Percentiles rank a stretch among this genome's conserved stretches.
These are phyloP conservation scores for Russula virescens DNA, from an alignment of 768 basidiomycete genomes.

Conservation along the genomic window DNA sequence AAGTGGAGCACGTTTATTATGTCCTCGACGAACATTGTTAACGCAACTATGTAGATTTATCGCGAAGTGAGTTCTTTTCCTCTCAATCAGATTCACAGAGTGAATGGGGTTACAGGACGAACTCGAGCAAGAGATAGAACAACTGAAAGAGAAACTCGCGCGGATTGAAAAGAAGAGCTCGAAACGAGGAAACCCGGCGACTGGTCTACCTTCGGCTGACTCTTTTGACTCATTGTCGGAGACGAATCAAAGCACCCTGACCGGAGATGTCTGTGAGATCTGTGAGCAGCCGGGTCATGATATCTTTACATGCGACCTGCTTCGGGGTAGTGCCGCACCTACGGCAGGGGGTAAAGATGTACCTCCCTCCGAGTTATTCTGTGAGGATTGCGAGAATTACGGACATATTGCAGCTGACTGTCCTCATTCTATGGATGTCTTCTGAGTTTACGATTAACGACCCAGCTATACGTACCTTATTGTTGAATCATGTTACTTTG, in stretches of 20 bases:
- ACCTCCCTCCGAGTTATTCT: slow-evolving; percentile 37
- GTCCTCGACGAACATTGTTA: background rate
- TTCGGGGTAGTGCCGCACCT: slow-evolving; percentile 47
- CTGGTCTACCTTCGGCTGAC: slow-evolving; percentile 22
- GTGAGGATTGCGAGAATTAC: slow-evolving; percentile 78
- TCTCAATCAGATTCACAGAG: too few relatives aligned
- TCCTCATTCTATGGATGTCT: slow-evolving; percentile 82
- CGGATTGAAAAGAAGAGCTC: slow-evolving; percentile 56
- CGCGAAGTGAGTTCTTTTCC: slow-evolving; percentile 50
- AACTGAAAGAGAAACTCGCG: slow-evolving; percentile 62
- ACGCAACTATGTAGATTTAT: slow-evolving; percentile 56
- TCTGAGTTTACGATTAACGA: slow-evolving; percentile 30
- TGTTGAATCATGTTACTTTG: slow-evolving; percentile 2
- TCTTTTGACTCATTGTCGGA: slow-evolving; percentile 23
- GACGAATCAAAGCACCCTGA: slow-evolving; percentile 8
- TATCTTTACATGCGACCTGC: slow-evolving; percentile 74
- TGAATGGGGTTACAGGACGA: slow-evolving; percentile 53
- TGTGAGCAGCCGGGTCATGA: slow-evolving; percentile 84
- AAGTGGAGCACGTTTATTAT: slow-evolving; percentile 13
- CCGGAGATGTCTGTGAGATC: slow-evolving; percentile 68
- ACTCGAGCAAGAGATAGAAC: slow-evolving; percentile 78
- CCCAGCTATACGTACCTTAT: slow-evolving; percentile 10
- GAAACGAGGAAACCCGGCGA: slow-evolving; percentile 35
- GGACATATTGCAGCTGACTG: slow-evolving; percentile 76
- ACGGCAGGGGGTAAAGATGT: slow-evolving; percentile 26